Evolutionary conservation across 768 basidiomycete species (phyloP).

Genomic region (Russula lepida): DNA sequence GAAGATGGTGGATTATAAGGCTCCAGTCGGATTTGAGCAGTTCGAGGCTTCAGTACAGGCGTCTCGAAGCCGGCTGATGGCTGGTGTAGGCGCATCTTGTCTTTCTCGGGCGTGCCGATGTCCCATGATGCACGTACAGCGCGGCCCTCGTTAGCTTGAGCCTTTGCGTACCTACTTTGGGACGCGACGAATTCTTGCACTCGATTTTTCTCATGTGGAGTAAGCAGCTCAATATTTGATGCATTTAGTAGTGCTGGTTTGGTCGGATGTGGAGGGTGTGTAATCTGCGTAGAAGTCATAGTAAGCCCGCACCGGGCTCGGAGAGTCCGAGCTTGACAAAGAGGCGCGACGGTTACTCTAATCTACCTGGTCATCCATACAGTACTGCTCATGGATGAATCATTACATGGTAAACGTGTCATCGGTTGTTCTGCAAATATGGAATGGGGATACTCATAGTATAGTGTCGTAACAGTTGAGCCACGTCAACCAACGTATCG

Average conservation of each 20-base stretch:
- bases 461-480: no score
- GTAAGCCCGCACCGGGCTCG: not conserved
- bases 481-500: no score
- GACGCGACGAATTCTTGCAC: conserved; percentile 42
- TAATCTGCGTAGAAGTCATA: not conserved
- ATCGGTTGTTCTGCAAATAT: no score
- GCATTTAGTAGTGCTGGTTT: not conserved
- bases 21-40: not conserved
- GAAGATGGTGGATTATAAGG: not conserved
- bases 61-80: conserved; percentile 20
- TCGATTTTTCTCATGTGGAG: conserved; percentile 34
- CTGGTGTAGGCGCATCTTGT: conserved; percentile 3
- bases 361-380: no score
- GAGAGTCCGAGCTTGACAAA: not conserved
- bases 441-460: no score
- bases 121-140: conserved; percentile 23
- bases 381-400: no score
- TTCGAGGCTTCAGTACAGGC: conserved; percentile 22
- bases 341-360: conserved; percentile 29
- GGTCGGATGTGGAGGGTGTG: not conserved
- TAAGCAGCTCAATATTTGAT: conserved; percentile 10
- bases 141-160: conserved; percentile 36
- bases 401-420: no score
- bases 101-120: not conserved
- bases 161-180: conserved; percentile 38